phyloP scores from a whole-genome alignment of 1,139 yeast species.

The Sugiyamaella castrensis region DNA sequence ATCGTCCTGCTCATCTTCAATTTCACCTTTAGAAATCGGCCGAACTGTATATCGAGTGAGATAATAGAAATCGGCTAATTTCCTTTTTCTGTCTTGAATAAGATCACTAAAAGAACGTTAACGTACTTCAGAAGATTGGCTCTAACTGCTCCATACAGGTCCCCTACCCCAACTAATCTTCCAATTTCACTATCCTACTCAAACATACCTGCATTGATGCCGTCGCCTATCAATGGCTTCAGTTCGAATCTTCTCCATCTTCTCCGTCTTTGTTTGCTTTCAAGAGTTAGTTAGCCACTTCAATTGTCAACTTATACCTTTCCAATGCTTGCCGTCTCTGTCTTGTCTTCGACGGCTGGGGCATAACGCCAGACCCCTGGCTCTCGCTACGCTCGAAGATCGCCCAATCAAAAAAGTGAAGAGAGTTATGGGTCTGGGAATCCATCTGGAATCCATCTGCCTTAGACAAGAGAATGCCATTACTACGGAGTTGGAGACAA shows the following conservation, averaged over 20 bases:
- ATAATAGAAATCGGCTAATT: constrained; percentile 54
- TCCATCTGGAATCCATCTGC: too few species aligned
- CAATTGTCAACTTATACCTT: too few species aligned
- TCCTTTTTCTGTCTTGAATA: constrained; percentile 43
- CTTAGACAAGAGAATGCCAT: too few species aligned
- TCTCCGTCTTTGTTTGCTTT: not conserved
- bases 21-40: constrained; percentile 41
- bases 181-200: not conserved
- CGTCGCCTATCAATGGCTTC: constrained; percentile 47
- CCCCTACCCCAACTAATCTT: not conserved
- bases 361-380: too few species aligned
- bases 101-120: constrained; percentile 5
- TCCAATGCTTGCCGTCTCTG: too few species aligned
- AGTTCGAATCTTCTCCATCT: constrained; percentile 44
- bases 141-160: not conserved
- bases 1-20: constrained; percentile 40
- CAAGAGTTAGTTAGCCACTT: too few species aligned
- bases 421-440: too few species aligned
- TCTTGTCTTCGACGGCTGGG: too few species aligned
- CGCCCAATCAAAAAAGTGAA: too few species aligned
- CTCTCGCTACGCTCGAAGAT: too few species aligned
- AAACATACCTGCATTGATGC: constrained; percentile 39
- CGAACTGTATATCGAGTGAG: constrained; percentile 47
- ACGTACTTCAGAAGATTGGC: not conserved
- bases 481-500: too few species aligned